Percentiles rank a stretch among this genome's conserved stretches.
Evolutionary conservation across 1,139 yeast species (phyloP).

Genomic region (Pichia sp.): DNA sequence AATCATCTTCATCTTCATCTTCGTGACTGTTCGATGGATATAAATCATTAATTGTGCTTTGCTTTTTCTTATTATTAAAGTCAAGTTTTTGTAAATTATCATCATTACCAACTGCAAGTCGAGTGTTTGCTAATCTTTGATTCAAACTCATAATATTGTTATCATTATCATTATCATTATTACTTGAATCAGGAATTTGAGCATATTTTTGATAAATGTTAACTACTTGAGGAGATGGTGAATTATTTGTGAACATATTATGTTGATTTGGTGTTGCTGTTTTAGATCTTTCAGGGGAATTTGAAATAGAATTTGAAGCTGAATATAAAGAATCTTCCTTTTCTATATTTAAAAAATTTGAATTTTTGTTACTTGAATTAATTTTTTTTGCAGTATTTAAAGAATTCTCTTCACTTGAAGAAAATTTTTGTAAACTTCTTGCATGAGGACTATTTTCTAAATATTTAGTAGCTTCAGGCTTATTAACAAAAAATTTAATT

Average conservation of each 20-base stretch:
- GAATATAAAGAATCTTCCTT: constrained; percentile 6
- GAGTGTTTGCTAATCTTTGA: background rate
- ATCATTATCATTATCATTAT: background rate
- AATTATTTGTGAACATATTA: background rate
- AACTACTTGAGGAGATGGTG: constrained; percentile 26
- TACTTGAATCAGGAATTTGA: constrained; percentile 26
- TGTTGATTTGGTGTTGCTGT: constrained; percentile 5
- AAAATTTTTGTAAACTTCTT: constrained; percentile 2
- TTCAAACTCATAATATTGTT: background rate
- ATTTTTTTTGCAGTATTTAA: background rate
- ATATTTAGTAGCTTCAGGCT: constrained; percentile 12
- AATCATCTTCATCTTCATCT: constrained; percentile 14
- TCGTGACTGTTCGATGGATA: constrained; percentile 11
- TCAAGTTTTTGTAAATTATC: background rate
- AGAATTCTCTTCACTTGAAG: constrained; percentile 23
- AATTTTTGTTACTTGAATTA: background rate
- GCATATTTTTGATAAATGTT: constrained; percentile 29
- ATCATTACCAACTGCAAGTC: background rate
- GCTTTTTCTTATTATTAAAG: background rate
- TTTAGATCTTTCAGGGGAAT: background rate
- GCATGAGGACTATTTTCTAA: constrained; percentile 10
- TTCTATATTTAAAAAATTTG: background rate
- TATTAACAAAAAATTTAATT: constrained; percentile 12
- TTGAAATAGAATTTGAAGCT: background rate
- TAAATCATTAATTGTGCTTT: constrained; percentile 7